Evolutionary conservation across 2,329 filamentous ascomycete species (phyloP).

Genomic region (Diaporthe batatas): DNA sequence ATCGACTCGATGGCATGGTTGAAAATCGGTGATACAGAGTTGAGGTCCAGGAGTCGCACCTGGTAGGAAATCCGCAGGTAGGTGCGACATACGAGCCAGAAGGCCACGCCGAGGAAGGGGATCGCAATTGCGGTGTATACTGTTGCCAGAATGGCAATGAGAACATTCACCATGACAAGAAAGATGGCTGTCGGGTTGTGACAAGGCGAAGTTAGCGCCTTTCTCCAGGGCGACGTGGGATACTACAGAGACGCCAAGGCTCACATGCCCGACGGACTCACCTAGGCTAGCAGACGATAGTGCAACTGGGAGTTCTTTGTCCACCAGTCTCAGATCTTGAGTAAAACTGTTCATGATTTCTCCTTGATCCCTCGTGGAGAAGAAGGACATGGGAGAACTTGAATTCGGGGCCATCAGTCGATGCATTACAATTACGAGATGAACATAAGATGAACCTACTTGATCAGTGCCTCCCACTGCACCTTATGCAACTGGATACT

Average conservation of each 20-base stretch:
- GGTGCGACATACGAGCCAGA: not conserved
- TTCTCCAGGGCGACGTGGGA: too few species aligned
- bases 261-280: not conserved
- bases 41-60: too few species aligned
- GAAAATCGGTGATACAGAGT: too few species aligned
- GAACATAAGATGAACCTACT: not conserved
- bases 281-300: not conserved
- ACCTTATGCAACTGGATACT: not conserved
- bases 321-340: not conserved
- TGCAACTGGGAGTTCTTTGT: not conserved
- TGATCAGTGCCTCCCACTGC: not conserved
- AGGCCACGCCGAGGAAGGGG: not conserved
- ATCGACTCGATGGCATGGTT: too few species aligned
- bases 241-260: too few species aligned
- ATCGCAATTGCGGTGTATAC: not conserved
- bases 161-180: not conserved
- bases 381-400: not conserved
- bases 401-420: too few species aligned
- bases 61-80: not conserved
- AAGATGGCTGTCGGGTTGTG: not conserved
- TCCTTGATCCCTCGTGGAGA: not conserved
- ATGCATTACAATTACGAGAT: too few species aligned
- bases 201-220: too few species aligned
- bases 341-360: conserved; percentile 1
- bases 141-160: not conserved